Evolutionary conservation across 139 green algal species (phyloP).

Genomic region (Chlorella sp.): DNA sequence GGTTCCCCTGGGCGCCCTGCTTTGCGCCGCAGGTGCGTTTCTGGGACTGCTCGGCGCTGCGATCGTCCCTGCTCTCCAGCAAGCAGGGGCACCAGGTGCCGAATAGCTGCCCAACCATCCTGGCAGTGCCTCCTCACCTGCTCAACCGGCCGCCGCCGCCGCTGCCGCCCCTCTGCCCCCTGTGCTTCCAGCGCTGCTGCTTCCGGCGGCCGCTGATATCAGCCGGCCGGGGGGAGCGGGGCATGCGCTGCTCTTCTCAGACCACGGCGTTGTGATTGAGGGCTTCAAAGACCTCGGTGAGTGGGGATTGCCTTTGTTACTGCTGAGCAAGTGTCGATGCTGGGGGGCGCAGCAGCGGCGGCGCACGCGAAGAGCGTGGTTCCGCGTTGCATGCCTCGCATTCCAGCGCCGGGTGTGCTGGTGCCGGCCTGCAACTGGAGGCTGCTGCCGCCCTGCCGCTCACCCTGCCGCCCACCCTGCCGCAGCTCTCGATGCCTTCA

Average conservation of each 20-base stretch:
- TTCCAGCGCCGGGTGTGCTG: too few relatives aligned
- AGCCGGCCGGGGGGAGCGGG: constrained; percentile 62
- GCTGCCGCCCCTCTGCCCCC: neutral
- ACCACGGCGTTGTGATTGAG: constrained; percentile 79
- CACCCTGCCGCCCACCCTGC: neutral
- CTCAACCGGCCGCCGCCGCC: neutral
- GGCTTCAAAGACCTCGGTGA: constrained; percentile 59
- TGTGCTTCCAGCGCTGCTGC: neutral
- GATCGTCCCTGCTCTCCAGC: too few relatives aligned
- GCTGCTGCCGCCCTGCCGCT: neutral
- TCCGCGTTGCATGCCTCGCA: too few relatives aligned
- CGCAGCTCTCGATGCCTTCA: constrained; percentile 59
- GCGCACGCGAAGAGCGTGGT: too few relatives aligned
- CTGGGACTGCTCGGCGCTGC: too few relatives aligned
- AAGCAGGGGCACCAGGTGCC: too few relatives aligned
- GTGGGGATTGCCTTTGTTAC: neutral
- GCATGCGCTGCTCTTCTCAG: constrained; percentile 78
- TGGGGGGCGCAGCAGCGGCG: too few relatives aligned
- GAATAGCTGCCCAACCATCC: too few relatives aligned
- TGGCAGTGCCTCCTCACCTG: neutral
- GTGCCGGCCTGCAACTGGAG: neutral
- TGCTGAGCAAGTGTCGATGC: too few relatives aligned
- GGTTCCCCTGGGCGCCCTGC: too few relatives aligned
- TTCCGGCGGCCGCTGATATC: constrained; percentile 16
- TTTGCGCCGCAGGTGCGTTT: too few relatives aligned